Evolutionary conservation across 2,329 filamentous ascomycete genomes (phyloP), one percentile per base, ranked within the genome.

Genomic region (Trichoderma aggressivum): DNA sequence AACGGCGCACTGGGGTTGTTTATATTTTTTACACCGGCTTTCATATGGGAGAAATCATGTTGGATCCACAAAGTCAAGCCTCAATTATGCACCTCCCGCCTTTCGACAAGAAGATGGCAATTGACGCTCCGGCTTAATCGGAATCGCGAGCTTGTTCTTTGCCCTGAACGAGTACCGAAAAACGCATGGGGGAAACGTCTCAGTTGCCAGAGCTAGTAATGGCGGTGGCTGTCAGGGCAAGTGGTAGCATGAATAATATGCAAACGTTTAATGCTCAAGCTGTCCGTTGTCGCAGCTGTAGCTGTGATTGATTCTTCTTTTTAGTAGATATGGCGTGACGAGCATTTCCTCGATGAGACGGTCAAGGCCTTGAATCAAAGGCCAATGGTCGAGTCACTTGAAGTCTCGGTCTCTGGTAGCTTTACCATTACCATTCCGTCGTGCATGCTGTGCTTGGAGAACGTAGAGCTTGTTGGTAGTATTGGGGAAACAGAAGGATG

Each of bases 101-200:
- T 97, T 84, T 97, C 92, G 85, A 88, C 83, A 84, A 85, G 86
- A 86, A 89, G 87, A 89, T 90, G 93, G 88, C 91, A 94, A 90
- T 90, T 91, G 90, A 89, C 89, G 93, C 94, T 97, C 94, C 94
- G 94, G 94, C 94, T 98, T 97, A 97, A 96, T 97, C 91, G 93
- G 91, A 92, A 93, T 93, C 92, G 78, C 75, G 74, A 72, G 73
- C 81, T 88, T 88, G 81, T 82, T 97, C 88, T 97, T 86, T 91
- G 94, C 94, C 93, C 88, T 75, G 82, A 89, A 92, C 90, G 87
- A 87, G 86, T 92, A 96, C 94, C 92, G 92, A 69, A 94, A 88
- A 88, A 85, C 86, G 91, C 90, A 93, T 87, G 82, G 86, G 86
- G 79, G 28, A 82, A 82, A 85, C 81, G 79, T 84, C 86, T 88